Base-by-base conservation (phyloP, 768 basidiomycete genomes). In the Tricholomella constricta region DNA sequence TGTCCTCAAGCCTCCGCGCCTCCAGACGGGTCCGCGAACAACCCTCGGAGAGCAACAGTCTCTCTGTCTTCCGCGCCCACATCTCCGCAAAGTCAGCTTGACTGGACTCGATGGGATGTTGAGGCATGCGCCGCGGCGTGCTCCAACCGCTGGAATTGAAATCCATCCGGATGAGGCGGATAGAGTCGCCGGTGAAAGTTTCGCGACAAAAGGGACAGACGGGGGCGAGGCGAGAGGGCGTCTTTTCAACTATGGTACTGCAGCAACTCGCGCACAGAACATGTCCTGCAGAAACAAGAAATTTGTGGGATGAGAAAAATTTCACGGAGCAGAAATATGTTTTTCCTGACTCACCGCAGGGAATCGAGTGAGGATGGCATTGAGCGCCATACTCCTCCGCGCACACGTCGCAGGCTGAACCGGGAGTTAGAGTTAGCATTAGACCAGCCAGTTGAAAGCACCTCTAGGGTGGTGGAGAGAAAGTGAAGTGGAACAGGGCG, bases 321-420 rank as follows among this genome's bases (percentile, higher is more conserved):
- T 65, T 61, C 38, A 37, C 47, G 45, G 51, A 45, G 19, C 35
- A 44, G 38, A 50, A 46, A 54, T 25, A 52, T 43, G 61, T 67
- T 66, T 68, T 60, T 56, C n/a, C 56, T 20, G 46, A 70, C 81
- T 59, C 47, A 89, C 89, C 89, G 73, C 89, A 91, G 55, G 89
- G 86, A 67, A 91, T 90, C 47, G 83, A 88, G 69, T 91, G 86
- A 56, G 89, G 89, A 57, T 81, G 74, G 69, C 83, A 84, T 62
- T 84, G 84, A 52, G 82, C 76, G 66, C 85, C 85, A 72, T 81
- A 91, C 77, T 91, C 88, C 74, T 91, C 89, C 65, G 89, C 89
- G 78, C 89, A 91, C 66, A 91, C 89, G 79, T 91, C 89, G 85
- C 89, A 91, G 70, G 85, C 79, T 69, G 86, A 90, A 56, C 87